Percentiles rank a stretch among this genome's conserved stretches.
Conservation (phyloP, 805 yeast genomes). For the Candida vaughaniae region DNA sequence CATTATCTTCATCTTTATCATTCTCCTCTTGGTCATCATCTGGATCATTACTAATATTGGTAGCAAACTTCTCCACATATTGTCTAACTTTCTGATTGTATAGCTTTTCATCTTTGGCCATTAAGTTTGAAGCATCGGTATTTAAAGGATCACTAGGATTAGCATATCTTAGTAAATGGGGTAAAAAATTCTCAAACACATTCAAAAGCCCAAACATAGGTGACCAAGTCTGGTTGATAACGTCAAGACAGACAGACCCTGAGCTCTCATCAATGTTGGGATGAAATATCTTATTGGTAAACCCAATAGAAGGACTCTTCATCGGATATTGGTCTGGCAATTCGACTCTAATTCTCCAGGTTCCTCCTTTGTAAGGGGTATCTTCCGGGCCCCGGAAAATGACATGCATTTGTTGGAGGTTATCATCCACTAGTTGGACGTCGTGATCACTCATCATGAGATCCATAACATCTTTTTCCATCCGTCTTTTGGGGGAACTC, state of each 20-base stretch:
- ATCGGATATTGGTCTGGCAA: constrained; percentile 94
- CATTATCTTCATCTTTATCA: constrained; percentile 36
- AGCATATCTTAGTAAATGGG: constrained; percentile 88
- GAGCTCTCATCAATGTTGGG: constrained; percentile 91
- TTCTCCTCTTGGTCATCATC: constrained; percentile 28
- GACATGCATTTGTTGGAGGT: constrained; percentile 79
- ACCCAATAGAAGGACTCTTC: constrained; percentile 94
- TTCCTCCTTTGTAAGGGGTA: constrained; percentile 85
- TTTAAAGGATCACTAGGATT: constrained; percentile 94
- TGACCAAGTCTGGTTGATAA: constrained; percentile 96
- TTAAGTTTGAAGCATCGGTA: constrained; percentile 81
- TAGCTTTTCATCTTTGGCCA: constrained; percentile 62
- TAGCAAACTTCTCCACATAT: constrained; percentile 68
- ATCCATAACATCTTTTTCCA: constrained; percentile 96
- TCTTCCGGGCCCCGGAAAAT: constrained; percentile 79
- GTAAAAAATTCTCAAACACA: constrained; percentile 88
- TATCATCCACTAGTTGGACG: constrained; percentile 76
- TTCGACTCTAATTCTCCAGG: constrained; percentile 90
- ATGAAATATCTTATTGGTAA: constrained; percentile 85
- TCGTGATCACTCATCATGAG: constrained; percentile 93
- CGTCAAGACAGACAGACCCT: constrained; percentile 94
- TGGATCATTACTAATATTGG: constrained; percentile 43
- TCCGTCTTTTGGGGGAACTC: constrained; percentile 72
- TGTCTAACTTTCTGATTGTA: constrained; percentile 70
- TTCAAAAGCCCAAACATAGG: constrained; percentile 94